Evolutionary conservation across 192 early-diverging fungal species (phyloP).

Genomic region (Powellomyces hirtus): DNA sequence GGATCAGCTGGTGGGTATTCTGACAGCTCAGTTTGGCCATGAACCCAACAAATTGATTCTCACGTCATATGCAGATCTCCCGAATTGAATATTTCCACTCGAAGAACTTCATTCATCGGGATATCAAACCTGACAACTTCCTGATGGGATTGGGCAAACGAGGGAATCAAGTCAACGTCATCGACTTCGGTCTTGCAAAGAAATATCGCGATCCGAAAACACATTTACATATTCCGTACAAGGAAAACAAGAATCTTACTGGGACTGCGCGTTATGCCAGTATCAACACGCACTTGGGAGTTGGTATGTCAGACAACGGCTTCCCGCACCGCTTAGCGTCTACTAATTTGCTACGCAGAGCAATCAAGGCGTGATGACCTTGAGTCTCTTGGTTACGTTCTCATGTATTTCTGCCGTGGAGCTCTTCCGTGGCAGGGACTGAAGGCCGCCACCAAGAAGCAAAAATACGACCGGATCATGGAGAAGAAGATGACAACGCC

Average conservation of each 20-base stretch:
- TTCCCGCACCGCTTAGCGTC: no score
- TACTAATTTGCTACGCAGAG: slow-evolving; percentile 31
- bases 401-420: slow-evolving; percentile 66
- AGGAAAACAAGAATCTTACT: slow-evolving; percentile 65
- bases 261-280: slow-evolving; percentile 62
- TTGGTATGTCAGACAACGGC: slow-evolving; percentile 18
- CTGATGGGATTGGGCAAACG: slow-evolving; percentile 62
- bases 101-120: slow-evolving; percentile 67
- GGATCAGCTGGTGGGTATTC: slow-evolving; percentile 53
- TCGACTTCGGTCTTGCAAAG: slow-evolving; percentile 67
- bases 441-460: slow-evolving; percentile 65
- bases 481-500: slow-evolving; percentile 72
- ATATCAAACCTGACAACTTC: slow-evolving; percentile 66
- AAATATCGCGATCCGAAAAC: slow-evolving; percentile 65
- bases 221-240: slow-evolving; percentile 66
- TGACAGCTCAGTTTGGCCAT: background rate
- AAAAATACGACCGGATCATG: slow-evolving; percentile 69
- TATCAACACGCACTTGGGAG: slow-evolving; percentile 62
- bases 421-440: slow-evolving; percentile 65
- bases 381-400: slow-evolving; percentile 63
- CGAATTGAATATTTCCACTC: slow-evolving; percentile 66
- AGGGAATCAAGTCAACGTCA: slow-evolving; percentile 65
- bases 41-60: background rate
- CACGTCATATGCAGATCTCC: slow-evolving; percentile 44
- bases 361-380: slow-evolving; percentile 67